These are phyloP conservation scores for Fusarium torulosum DNA, from an alignment of 2,329 filamentous ascomycete species.

Conservation along the genomic window DNA sequence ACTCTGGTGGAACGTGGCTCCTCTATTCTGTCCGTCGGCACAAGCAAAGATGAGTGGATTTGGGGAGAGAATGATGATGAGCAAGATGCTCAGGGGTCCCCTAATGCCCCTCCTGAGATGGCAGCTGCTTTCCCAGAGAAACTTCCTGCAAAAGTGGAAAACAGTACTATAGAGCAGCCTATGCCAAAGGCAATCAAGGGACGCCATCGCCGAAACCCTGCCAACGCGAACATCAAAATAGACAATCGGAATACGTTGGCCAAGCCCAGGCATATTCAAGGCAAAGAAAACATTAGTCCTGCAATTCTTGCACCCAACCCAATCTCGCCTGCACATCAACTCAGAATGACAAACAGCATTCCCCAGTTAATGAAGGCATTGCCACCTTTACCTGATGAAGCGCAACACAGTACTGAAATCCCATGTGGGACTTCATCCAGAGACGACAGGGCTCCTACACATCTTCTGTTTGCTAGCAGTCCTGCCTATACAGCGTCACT, in stretches of 20 bases:
- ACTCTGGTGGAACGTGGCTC: constrained; percentile 47
- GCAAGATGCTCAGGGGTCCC: neutral
- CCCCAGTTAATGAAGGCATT: constrained; percentile 66
- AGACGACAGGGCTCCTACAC: constrained; percentile 19
- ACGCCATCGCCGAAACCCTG: constrained; percentile 48
- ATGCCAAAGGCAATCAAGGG: constrained; percentile 4
- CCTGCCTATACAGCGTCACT: constrained; percentile 18
- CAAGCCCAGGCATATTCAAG: neutral
- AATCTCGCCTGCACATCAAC: constrained; percentile 60
- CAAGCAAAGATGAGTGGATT: constrained; percentile 42
- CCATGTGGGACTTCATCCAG: constrained; percentile 2
- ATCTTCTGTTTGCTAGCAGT: constrained; percentile 26
- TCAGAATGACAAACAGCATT: constrained; percentile 63
- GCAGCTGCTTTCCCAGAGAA: constrained; percentile 1
- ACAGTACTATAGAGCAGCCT: neutral
- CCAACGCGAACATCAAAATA: constrained; percentile 45
- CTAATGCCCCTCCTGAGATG: neutral
- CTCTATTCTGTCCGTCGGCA: constrained; percentile 48
- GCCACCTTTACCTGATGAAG: constrained; percentile 58
- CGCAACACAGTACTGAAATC: constrained; percentile 7
- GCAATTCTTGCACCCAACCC: constrained; percentile 62
- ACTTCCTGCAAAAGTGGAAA: neutral
- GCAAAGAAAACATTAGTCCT: constrained; percentile 33
- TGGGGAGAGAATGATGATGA: constrained; percentile 12
- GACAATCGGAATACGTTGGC: constrained; percentile 4